A percentile compares a stretch with the other conserved stretches of the same genome.
Evolutionary conservation across 2,329 filamentous ascomycete species (phyloP).

Genomic region (Aureobasidium sp.): DNA sequence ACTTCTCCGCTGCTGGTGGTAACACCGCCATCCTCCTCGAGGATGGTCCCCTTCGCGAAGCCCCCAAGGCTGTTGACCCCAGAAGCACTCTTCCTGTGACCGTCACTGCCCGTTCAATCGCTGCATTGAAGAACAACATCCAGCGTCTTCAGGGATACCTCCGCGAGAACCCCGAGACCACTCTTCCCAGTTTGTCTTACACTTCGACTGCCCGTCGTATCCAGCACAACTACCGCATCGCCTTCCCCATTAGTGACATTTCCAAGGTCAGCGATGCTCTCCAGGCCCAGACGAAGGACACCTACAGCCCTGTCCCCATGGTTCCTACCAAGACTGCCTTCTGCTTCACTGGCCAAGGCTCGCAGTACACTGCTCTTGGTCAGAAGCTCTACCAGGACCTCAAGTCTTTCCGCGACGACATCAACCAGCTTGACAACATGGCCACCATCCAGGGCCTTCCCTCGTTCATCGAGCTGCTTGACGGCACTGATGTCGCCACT

Average conservation of each 20-base stretch:
- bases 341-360: constrained; percentile 48
- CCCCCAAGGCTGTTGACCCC: constrained; percentile 38
- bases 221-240: constrained; percentile 47
- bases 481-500: constrained; percentile 43
- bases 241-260: constrained; percentile 42
- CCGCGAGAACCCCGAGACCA: constrained; percentile 38
- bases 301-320: constrained; percentile 48
- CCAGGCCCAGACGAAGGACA: constrained; percentile 43
- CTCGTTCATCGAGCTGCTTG: constrained; percentile 44
- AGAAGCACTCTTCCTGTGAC: constrained; percentile 42
- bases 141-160: constrained; percentile 41
- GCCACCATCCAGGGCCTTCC: constrained; percentile 41
- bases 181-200: constrained; percentile 44
- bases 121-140: constrained; percentile 47
- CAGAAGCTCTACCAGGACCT: constrained; percentile 45
- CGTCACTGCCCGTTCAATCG: constrained; percentile 45
- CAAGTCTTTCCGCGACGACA: constrained; percentile 42
- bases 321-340: constrained; percentile 45
- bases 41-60: constrained; percentile 40
- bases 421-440: constrained; percentile 43
- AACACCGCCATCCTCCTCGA: constrained; percentile 49
- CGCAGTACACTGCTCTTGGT: constrained; percentile 46
- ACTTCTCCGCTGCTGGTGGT: constrained; percentile 48
- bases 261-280: constrained; percentile 40
- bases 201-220: constrained; percentile 48